A percentile compares a stretch with the other conserved stretches of the same genome.
Conservation (phyloP, 371 early-diverging fungal species). For the Apophysomyces variabilis region DNA sequence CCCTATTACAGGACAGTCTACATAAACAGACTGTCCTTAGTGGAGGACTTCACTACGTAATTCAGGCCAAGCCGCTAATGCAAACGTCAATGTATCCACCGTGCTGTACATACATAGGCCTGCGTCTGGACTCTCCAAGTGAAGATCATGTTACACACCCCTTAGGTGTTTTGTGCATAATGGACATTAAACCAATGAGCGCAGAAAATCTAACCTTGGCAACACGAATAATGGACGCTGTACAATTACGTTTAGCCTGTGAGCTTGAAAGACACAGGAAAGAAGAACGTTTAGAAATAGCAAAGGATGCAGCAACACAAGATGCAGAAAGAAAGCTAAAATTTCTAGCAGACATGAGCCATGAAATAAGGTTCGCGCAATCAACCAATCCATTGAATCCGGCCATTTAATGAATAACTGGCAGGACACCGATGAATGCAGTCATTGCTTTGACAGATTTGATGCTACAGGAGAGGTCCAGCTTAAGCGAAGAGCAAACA, state of each 20-base stretch:
- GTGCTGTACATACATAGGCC: slow-evolving; percentile 7
- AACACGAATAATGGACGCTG: slow-evolving; percentile 30
- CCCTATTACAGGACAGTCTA: slow-evolving; percentile 13
- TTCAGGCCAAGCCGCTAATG: neutral
- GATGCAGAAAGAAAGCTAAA: slow-evolving; percentile 66
- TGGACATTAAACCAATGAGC: slow-evolving; percentile 21
- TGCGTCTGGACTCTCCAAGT: slow-evolving; percentile 8
- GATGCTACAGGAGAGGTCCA: slow-evolving; percentile 53
- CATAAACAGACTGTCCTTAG: slow-evolving; percentile 13
- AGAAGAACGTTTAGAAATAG: slow-evolving; percentile 48
- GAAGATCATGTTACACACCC: slow-evolving; percentile 12
- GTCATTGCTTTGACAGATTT: slow-evolving; percentile 65
- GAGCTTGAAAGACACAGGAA: slow-evolving; percentile 52
- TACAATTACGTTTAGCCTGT: slow-evolving; percentile 41
- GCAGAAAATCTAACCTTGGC: slow-evolving; percentile 12
- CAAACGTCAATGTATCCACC: slow-evolving; percentile 9
- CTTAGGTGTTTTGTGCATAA: slow-evolving; percentile 19
- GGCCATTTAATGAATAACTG: neutral
- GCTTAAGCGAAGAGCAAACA: slow-evolving; percentile 57
- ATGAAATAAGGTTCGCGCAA: slow-evolving; percentile 45
- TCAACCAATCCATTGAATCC: neutral
- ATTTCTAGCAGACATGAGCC: slow-evolving; percentile 64
- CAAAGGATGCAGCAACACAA: slow-evolving; percentile 53
- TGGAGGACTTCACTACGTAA: slow-evolving; percentile 1
- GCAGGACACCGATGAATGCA: slow-evolving; percentile 65